Base-by-base conservation (phyloP, 1,284 basidiomycete genomes). In the Coniophora puteana region DNA sequence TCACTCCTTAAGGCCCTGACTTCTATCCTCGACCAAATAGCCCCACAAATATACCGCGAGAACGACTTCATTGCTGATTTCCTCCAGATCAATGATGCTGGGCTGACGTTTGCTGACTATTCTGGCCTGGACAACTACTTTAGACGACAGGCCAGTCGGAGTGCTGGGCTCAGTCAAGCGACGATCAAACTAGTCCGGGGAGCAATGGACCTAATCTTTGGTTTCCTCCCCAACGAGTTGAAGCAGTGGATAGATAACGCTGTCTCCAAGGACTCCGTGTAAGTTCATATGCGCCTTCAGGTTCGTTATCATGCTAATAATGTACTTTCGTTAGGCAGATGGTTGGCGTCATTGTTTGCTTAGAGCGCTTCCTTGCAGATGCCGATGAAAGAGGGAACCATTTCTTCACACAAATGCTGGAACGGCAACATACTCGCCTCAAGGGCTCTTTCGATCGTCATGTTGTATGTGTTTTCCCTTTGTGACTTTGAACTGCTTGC, bases 81-180 rank as follows among this genome's bases (percentile, higher is more conserved):
- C 60, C 68, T 99, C 32, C 93, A 95, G 58, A 88, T 96, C 57
- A 86, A 89, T 49, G 91, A 95, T 54, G 79, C 83, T 32, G 82
- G 82, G 18, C 74, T 91, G 14, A 97, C 95, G 0, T 99, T 93
- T 63, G 95, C 95, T 8, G 95, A 98, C 64, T 94, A 96, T 55
- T 91, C 93, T 80, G 83, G 85, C 36, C 68, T 99, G 46, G 95
- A 98, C 59, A 89, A 84, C 41, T 98, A 96, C 65, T 98, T 97
- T 71, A 76, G 90, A 18, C 74, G 94, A 27, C 89, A 96, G 54
- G 95, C 95, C 3, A 75, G 86, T 8, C 72, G 86, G n/a, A 72
- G 77, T 34, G 72, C 76, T 12, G 82, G 80, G 1, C 68, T 90
- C 33, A 81, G 78, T 44, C 71, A 75, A 37, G 66, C 78, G 13